phyloP scores from a whole-genome alignment of 1,284 basidiomycete species.

The Heterobasidion irregulare region DNA sequence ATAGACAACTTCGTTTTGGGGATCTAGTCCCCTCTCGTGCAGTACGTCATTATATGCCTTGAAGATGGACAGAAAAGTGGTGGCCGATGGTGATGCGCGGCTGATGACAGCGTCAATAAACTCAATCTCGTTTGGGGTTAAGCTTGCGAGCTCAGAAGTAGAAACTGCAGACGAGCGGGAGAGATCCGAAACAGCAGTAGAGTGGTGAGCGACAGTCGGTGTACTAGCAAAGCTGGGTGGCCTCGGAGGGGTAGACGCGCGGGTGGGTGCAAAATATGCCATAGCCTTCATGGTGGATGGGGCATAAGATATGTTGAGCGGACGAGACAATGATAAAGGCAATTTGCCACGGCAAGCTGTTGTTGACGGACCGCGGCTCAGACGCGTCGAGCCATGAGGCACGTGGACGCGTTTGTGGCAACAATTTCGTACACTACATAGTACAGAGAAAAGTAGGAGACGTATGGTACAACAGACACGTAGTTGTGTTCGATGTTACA shows the following conservation, averaged over 20 bases:
- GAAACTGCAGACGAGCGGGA: constrained; percentile 40
- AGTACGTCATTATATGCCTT: constrained; percentile 76
- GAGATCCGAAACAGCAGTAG: constrained; percentile 24
- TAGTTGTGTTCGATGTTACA: not conserved
- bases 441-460: not conserved
- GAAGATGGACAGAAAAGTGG: constrained; percentile 69
- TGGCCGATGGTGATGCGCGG: constrained; percentile 54
- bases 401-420: not conserved
- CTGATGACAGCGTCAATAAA: constrained; percentile 67
- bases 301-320: not conserved
- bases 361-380: not conserved
- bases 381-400: not conserved
- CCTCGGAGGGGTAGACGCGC: constrained; percentile 22
- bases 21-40: constrained; percentile 63
- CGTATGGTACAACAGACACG: not conserved
- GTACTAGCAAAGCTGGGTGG: constrained; percentile 6
- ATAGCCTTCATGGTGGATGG: constrained; percentile 8
- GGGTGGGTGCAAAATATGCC: constrained; percentile 21
- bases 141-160: constrained; percentile 46
- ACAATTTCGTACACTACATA: not conserved
- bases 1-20: constrained; percentile 70
- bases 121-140: constrained; percentile 53
- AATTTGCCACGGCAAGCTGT: not conserved
- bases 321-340: not conserved
- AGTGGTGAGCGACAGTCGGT: constrained; percentile 11